Conservation (phyloP, 345 rosid genomes). For the Populus deltoides region DNA sequence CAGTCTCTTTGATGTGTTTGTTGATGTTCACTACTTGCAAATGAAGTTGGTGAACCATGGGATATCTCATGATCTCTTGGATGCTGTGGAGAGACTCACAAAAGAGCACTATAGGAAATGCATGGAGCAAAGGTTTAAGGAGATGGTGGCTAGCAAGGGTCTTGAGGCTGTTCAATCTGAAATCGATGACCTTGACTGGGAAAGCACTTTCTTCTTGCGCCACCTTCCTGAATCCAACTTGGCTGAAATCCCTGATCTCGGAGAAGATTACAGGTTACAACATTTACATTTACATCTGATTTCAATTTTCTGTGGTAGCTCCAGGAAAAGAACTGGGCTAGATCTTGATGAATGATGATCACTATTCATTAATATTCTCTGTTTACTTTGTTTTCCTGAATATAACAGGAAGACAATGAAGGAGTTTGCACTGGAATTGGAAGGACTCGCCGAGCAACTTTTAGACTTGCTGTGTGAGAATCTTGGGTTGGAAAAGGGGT, state of each 20-base stretch:
- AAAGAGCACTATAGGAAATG: conserved; percentile 79
- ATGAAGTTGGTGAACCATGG: conserved; percentile 75
- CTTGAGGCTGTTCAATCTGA: conserved; percentile 59
- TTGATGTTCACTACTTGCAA: neutral
- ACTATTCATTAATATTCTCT: neutral
- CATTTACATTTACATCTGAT: neutral
- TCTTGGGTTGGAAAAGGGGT: conserved; percentile 75
- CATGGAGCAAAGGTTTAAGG: conserved; percentile 84
- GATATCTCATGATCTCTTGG: conserved; percentile 60
- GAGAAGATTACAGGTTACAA: conserved; percentile 62
- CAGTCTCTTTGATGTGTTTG: neutral
- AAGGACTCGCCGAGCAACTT: conserved; percentile 79
- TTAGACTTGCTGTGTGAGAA: conserved; percentile 78
- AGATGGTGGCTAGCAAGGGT: conserved; percentile 57
- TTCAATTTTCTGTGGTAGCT: neutral
- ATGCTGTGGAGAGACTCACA: conserved; percentile 68
- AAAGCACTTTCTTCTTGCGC: conserved; percentile 67
- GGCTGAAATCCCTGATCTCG: conserved; percentile 67
- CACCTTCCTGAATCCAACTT: conserved; percentile 76
- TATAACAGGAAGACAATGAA: conserved; percentile 62
- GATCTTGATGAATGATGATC: neutral
- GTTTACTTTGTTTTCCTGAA: conserved; percentile 36
- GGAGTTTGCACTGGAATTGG: conserved; percentile 65
- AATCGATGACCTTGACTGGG: conserved; percentile 88
- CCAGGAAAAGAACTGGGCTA: neutral